Conservation (phyloP, 345 rosid genomes). For the Ceriops zippeliana region DNA sequence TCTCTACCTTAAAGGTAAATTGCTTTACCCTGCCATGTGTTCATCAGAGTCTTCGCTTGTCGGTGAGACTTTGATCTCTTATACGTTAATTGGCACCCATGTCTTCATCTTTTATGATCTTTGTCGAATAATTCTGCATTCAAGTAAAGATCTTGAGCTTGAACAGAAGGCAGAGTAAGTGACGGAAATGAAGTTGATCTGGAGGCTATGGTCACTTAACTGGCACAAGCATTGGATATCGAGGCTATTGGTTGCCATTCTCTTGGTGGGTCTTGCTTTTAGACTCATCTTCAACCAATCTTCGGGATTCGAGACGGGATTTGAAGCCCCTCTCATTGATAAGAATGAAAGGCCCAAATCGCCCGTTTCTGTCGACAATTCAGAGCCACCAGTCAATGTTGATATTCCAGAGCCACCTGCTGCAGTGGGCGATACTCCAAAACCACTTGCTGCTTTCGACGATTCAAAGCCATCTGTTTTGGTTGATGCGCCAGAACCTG, state of each 20-base stretch:
- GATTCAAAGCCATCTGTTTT: slow-evolving; percentile 1
- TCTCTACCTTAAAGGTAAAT: neutral
- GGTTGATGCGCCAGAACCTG: slow-evolving; percentile 35
- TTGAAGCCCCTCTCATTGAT: slow-evolving; percentile 25
- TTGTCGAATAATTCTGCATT: neutral
- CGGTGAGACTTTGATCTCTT: slow-evolving; percentile 4
- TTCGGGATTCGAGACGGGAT: slow-evolving; percentile 27
- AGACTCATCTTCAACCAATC: slow-evolving; percentile 46
- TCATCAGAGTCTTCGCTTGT: neutral
- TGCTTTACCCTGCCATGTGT: neutral
- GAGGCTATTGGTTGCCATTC: slow-evolving; percentile 44
- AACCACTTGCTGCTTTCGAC: neutral
- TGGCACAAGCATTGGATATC: slow-evolving; percentile 47
- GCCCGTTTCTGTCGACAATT: neutral
- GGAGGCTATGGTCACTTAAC: slow-evolving; percentile 34
- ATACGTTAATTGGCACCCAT: neutral
- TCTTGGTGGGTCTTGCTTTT: slow-evolving; percentile 56
- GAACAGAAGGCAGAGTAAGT: neutral
- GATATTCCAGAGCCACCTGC: slow-evolving; percentile 3
- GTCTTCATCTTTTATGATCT: neutral
- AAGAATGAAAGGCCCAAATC: slow-evolving; percentile 5
- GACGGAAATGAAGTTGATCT: slow-evolving; percentile 49
- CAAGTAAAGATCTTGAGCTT: slow-evolving; percentile 6
- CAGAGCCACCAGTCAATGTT: slow-evolving; percentile 1
- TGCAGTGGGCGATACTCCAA: slow-evolving; percentile 5